A percentile compares a stretch with the other conserved stretches of the same genome.
Evolutionary conservation across 2,329 filamentous ascomycete genomes (phyloP).

Genomic region (Botrytis aclada): DNA sequence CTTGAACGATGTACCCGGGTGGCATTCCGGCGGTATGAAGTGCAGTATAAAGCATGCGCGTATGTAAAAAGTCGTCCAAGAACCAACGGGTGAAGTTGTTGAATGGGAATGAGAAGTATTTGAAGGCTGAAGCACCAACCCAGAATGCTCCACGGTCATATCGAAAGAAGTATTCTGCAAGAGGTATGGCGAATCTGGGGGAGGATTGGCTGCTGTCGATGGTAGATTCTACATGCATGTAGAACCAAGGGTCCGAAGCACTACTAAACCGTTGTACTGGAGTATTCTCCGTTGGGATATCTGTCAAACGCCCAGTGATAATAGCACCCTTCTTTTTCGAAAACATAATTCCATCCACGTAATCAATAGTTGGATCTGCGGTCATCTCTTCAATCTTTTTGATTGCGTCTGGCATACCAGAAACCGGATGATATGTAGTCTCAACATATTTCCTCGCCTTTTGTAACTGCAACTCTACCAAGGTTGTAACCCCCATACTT

Average conservation of each 20-base stretch:
- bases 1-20: constrained; percentile 58
- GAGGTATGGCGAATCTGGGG: constrained; percentile 43
- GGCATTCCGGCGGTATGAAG: constrained; percentile 57
- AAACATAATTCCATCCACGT: constrained; percentile 59
- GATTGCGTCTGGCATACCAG: constrained; percentile 45
- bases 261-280: constrained; percentile 47
- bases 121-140: constrained; percentile 58
- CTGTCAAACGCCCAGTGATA: constrained; percentile 50
- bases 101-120: constrained; percentile 60
- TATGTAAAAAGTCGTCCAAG: constrained; percentile 60
- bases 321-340: constrained; percentile 49
- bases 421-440: constrained; percentile 50
- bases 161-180: constrained; percentile 55
- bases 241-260: constrained; percentile 61
- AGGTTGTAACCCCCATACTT: constrained; percentile 58
- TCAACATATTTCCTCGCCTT: constrained; percentile 54
- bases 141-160: constrained; percentile 66
- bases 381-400: constrained; percentile 41
- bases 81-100: constrained; percentile 55
- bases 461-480: constrained; percentile 56
- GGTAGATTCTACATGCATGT: constrained; percentile 54
- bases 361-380: constrained; percentile 45
- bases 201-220: constrained; percentile 15
- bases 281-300: constrained; percentile 35
- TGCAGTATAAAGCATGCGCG: constrained; percentile 59